Evolutionary conservation across 805 yeast species (phyloP), one percentile per base, ranked within the genome.

Genomic region (Zygotorulaspora sp.): DNA sequence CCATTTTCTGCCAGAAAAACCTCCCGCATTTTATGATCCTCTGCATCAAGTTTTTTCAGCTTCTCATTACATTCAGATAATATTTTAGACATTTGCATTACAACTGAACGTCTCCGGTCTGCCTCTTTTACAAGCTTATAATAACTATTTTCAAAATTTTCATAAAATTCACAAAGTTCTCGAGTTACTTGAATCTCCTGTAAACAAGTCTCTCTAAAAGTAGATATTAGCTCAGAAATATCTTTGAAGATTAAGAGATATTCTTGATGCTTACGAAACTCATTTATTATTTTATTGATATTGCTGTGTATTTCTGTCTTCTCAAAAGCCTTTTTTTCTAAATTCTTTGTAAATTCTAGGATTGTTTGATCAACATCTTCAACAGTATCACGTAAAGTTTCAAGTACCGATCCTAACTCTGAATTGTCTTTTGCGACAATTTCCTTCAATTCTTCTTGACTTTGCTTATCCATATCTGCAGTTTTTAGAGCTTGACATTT

Each of bases 331-430:
- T 54, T 63, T 13, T 55, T 57, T 23, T 58, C 63, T 28, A 53
- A 49, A 24, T 66, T 58, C 25, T 55, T 62, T 3, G 52, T 57
- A 12, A 56, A 48, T n/a, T 44, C 40, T 0, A 28, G 10, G 11
- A 61, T 48, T 5, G 50, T 32, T 3, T 36, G 30, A 18, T 53
- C 50, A 2, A 62, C 56, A 31, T 62, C 67, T 8, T 41, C 41
- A 5, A 57, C 55, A 21, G 67, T 66, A 25, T 65, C 70, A 8
- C 61, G 58, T 26, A 80, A 52, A n/a, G 72, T 72, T 8, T 57
- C 61, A 12, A 78, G 53, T 0, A 83, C 85, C 1, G 67, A 71
- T 1, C 77, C 74, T 3, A 83, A 66, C 43, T 83, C 85, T 3
- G 54, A 48, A 13, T 72, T 65, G 51, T 80, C 89, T 31, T 67